Evolutionary conservation across 345 rosid species (phyloP).

Genomic region (Melastoma malabathricum): DNA sequence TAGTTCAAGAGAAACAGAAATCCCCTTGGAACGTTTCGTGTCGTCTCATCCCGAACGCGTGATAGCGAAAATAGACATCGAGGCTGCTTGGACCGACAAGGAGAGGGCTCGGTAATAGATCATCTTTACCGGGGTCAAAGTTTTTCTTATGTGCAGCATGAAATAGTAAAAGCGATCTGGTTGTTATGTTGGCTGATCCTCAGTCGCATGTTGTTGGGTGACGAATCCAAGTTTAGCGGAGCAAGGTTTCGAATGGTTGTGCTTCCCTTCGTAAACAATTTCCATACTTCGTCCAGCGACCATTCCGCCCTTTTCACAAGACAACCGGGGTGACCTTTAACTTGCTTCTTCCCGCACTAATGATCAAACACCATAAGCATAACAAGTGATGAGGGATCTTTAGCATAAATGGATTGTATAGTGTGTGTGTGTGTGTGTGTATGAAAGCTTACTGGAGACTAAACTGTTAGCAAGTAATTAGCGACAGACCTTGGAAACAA

Average conservation of each 20-base stretch:
- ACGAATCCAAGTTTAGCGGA: constrained; percentile 40
- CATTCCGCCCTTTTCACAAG: constrained; percentile 85
- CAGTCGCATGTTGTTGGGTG: constrained; percentile 16
- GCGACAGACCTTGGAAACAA: neutral
- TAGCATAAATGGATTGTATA: too few relatives aligned
- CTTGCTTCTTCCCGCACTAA: constrained; percentile 93
- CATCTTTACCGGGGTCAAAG: too few relatives aligned
- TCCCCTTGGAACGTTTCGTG: too few relatives aligned
- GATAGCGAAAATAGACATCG: too few relatives aligned
- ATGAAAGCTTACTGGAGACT: constrained; percentile 29
- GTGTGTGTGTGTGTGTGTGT: neutral
- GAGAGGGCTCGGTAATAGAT: too few relatives aligned
- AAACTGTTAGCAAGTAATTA: constrained; percentile 15
- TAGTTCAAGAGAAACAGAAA: neutral
- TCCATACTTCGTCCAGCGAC: constrained; percentile 74
- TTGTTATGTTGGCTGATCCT: constrained; percentile 23
- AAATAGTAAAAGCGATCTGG: neutral
- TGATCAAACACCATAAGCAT: neutral
- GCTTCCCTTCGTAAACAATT: constrained; percentile 89
- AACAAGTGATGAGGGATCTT: neutral
- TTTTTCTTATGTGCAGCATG: neutral
- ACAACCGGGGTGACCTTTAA: constrained; percentile 85
- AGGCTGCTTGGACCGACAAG: neutral
- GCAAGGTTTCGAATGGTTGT: constrained; percentile 68
- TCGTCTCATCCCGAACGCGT: too few relatives aligned